Evolutionary conservation across 2,329 filamentous ascomycete species (phyloP), one percentile per base, ranked within the genome.

Genomic region (Pseudogymnoascus sp.): DNA sequence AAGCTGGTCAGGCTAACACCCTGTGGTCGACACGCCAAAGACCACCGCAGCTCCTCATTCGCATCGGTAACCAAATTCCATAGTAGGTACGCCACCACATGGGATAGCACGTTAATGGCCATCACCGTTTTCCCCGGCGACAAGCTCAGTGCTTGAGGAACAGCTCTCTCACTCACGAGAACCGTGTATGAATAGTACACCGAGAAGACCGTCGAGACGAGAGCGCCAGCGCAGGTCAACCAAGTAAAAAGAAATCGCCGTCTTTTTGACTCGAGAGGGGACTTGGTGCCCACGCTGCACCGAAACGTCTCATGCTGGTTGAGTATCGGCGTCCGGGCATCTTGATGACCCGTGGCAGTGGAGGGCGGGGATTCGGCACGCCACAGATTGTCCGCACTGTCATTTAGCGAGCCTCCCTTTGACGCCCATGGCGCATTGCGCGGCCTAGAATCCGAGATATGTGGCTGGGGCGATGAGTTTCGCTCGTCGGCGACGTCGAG

Each of bases 151-250:
- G 48, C 48, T 33, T 33, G 27, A 9, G 48, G 48, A 9, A 55
- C 48, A 2, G 42, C 42, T 15, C 7, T 55, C 4, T 55, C 48
- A 18, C 48, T 33, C 48, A 55, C 48, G 27, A 55, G 48, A 27
- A 55, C 48, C 48, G 48, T 55, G 7, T 55, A 55, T 55, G 48
- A 55, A 55, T 55, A 55, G 29, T 55, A 55, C n/a, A 55, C 48
- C 13, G 48, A 55, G 29, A 55, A 55, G n/a, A 55, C 33, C 9
- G 48, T 33, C 9, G 48, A 55, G 29, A 55, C 2, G 48, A 55
- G 2, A 18, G 48, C 48, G 29, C 27, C 48, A 10, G 48, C 48
- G 48, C 48, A 55, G 27, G 48, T 55, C 48, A 55, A 55, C 48
- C 48, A 55, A 1, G 48, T 55, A 27, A n/a, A 18, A 13, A 55